phyloP scores from a whole-genome alignment of 371 early-diverging fungal species.

The Furculomyces boomerangus region DNA sequence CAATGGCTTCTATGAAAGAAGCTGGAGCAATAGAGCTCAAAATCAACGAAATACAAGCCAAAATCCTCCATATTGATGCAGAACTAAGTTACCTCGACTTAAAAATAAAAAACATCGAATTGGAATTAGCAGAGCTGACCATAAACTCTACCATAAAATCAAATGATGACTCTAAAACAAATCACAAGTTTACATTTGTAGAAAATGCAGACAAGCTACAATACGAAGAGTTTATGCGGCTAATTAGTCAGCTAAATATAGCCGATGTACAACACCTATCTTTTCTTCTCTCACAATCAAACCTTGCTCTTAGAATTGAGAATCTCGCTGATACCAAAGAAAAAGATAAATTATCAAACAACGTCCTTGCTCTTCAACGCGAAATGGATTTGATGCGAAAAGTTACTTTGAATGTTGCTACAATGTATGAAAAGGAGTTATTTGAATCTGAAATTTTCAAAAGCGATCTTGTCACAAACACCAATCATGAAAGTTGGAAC shows the following conservation, averaged over 20 bases:
- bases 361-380: slow-evolving; percentile 45
- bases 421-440: slow-evolving; percentile 60
- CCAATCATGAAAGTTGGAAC: too few relatives aligned
- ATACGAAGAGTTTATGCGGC: slow-evolving; percentile 33
- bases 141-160: slow-evolving; percentile 17
- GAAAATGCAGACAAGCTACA: slow-evolving; percentile 29
- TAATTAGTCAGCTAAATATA: slow-evolving; percentile 45
- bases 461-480: too few relatives aligned
- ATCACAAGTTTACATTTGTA: slow-evolving; percentile 8
- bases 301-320: slow-evolving; percentile 42
- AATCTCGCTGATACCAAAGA: slow-evolving; percentile 40
- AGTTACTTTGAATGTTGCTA: slow-evolving; percentile 52
- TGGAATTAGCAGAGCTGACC: slow-evolving; percentile 41
- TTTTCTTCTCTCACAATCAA: slow-evolving; percentile 56
- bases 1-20: neutral
- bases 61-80: slow-evolving; percentile 62
- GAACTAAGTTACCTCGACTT: slow-evolving; percentile 59
- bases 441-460: slow-evolving; percentile 30
- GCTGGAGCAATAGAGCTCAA: neutral
- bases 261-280: slow-evolving; percentile 49
- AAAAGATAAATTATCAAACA: slow-evolving; percentile 32
- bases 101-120: slow-evolving; percentile 45
- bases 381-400: slow-evolving; percentile 64
- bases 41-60: slow-evolving; percentile 30
- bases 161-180: slow-evolving; percentile 14